These are phyloP conservation scores for Phytophthora ohioensis DNA, from an alignment of 352 stramenopile species.

Conservation along the genomic window DNA sequence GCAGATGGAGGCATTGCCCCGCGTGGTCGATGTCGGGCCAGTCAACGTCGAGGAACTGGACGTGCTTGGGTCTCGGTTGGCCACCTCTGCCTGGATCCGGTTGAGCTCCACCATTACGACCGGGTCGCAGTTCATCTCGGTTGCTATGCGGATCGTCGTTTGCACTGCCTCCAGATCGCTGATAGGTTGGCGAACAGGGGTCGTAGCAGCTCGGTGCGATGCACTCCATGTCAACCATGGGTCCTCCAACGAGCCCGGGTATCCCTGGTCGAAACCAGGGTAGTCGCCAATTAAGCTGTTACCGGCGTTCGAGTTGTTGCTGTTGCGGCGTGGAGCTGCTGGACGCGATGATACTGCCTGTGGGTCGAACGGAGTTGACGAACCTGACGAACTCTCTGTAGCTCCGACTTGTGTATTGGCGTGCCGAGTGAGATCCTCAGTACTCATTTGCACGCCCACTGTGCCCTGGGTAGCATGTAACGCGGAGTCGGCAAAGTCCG, in stretches of 20 bases:
- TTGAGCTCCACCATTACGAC: slow-evolving; percentile 64
- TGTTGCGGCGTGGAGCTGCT: slow-evolving; percentile 20
- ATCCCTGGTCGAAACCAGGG: slow-evolving; percentile 36
- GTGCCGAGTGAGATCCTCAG: slow-evolving; percentile 32
- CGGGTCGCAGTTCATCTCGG: slow-evolving; percentile 72
- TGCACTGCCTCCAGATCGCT: slow-evolving; percentile 69
- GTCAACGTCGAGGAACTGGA: slow-evolving; percentile 17
- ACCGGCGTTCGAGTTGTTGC: slow-evolving; percentile 4
- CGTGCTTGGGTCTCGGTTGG: slow-evolving; percentile 33
- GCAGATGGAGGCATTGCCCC: slow-evolving; percentile 48
- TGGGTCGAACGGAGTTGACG: slow-evolving; percentile 22
- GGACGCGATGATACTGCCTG: slow-evolving; percentile 3
- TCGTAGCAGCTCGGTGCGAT: slow-evolving; percentile 37
- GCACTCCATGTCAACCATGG: slow-evolving; percentile 64
- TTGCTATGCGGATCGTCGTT: slow-evolving; percentile 67
- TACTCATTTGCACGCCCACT: slow-evolving; percentile 43
- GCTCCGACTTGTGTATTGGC: slow-evolving; percentile 3
- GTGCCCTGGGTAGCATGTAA: slow-evolving; percentile 53
- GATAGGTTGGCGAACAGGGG: slow-evolving; percentile 30
- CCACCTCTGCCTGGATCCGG: slow-evolving; percentile 56
- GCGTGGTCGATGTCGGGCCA: slow-evolving; percentile 19
- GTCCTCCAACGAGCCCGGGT: slow-evolving; percentile 40
- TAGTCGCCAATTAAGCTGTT: slow-evolving; percentile 31
- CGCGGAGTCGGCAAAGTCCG: slow-evolving; percentile 75
- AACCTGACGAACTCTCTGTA: slow-evolving; percentile 14